Conservation (phyloP, 2,329 filamentous ascomycete species). For the Penicillium sp. region DNA sequence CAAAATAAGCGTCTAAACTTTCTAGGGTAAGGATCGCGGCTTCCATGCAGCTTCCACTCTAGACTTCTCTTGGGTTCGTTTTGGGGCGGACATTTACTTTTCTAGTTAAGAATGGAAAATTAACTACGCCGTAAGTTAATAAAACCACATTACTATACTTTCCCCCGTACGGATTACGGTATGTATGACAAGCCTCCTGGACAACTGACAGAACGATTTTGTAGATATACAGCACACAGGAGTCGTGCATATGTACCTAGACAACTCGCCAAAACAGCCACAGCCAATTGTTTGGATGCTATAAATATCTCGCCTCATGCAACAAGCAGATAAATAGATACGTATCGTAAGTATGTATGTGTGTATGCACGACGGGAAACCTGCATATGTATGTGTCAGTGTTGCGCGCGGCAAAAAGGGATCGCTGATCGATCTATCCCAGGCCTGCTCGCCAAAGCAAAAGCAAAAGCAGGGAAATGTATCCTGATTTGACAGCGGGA, state of each 20-base stretch:
- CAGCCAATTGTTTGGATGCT: conserved; percentile 6
- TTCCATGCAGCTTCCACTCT: conserved; percentile 14
- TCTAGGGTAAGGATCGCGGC: conserved; percentile 8
- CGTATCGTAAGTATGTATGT: background rate
- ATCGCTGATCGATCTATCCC: background rate
- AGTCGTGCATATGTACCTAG: background rate
- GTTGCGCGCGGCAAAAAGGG: background rate
- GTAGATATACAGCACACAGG: background rate
- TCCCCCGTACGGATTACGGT: too few species aligned
- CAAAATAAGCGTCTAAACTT: background rate
- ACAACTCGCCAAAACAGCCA: background rate
- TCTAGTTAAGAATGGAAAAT: background rate
- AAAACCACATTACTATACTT: too few species aligned
- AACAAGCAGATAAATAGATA: background rate
- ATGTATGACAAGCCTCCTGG: too few species aligned
- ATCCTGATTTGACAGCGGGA: background rate
- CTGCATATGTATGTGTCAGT: background rate
- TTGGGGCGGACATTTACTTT: conserved; percentile 3
- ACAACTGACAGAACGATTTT: too few species aligned
- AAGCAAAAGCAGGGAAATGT: background rate
- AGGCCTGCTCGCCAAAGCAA: background rate
- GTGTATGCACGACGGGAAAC: background rate
- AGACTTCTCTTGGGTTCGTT: background rate
- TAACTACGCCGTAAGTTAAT: background rate
- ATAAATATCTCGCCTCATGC: conserved; percentile 3